Base-by-base conservation (phyloP, 2,329 filamentous ascomycete genomes). In the Aspergillus glaucus region DNA sequence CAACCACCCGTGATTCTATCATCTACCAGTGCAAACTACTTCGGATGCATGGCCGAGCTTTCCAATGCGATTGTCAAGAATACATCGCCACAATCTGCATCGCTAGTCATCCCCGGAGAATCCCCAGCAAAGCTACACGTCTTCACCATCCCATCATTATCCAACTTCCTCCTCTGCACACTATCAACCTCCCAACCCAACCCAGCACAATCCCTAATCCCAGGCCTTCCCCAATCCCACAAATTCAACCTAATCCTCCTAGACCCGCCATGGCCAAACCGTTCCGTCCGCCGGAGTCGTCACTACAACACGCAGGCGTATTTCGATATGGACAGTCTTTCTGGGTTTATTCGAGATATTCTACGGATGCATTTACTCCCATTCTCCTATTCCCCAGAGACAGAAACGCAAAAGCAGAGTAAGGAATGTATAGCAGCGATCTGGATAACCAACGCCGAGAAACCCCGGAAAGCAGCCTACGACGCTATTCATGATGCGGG, bases 241-340 rank as follows among this genome's bases (percentile, higher is more conserved):
- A 70, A 71, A 46, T 84, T 85, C 62, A 73, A 83, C 56, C 64
- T 84, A 21, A 74, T 85, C 37, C 62, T 85, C 2, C 68, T 84
- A 36, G 82, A 85, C 57, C 82, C 82, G 3, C 82, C 82, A 1
- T 85, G 81, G 82, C 75, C 79, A 17, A 85, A 83, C 55, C 69
- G 75, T 21, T 84, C 80, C 9, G 81, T 78, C 19, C 75, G 75
- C 43, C 73, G 79, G 30, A 76, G 75, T 34, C 60, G 63, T 17
- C 68, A 76, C 54, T 79, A 82, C 62, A 60, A 68, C 10, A 66
- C 61, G 10, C 60, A 64, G 45, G 45, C 55, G 4, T 62, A 65
- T 42, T 54, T 53, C 6, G 63, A 62, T n/a, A 59, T 64, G 44
- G 55, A 60, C 2, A 10, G 48, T 4, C 57, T 72, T 5, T 61